A percentile compares a stretch with the other conserved stretches of the same genome.
Conservation (phyloP, 306 rosid species). For the Vachellia collinsii region DNA sequence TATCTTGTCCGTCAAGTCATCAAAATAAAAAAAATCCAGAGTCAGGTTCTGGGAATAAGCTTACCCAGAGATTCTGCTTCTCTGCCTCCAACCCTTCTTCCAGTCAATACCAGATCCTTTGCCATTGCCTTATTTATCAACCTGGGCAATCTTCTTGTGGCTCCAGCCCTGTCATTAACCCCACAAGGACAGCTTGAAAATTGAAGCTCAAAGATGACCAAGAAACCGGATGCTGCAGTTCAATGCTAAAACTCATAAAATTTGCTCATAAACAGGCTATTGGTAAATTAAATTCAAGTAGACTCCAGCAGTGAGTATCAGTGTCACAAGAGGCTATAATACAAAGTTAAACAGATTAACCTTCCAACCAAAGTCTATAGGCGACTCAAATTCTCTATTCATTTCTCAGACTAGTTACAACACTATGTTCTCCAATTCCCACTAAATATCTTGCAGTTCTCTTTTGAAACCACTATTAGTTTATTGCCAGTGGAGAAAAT, state of each 20-base stretch:
- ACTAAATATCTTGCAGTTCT: neutral
- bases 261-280: neutral
- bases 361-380: neutral
- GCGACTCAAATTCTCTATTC: neutral
- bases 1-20: neutral
- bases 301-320: neutral
- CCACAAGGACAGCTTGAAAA: neutral
- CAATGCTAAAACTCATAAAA: slow-evolving; percentile 26
- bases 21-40: neutral
- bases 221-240: neutral
- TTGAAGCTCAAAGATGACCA: neutral
- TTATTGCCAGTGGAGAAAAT: neutral
- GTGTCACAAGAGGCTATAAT: neutral
- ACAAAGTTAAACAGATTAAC: neutral
- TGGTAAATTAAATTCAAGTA: neutral
- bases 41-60: neutral
- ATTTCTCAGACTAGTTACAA: neutral
- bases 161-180: slow-evolving; percentile 63
- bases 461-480: neutral
- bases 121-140: slow-evolving; percentile 62
- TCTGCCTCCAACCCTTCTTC: slow-evolving; percentile 56
- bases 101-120: slow-evolving; percentile 63
- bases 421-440: neutral
- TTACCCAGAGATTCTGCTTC: slow-evolving; percentile 67
- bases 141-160: slow-evolving; percentile 69